Base-by-base conservation (phyloP, 208 protist species). In the Trypanosoma congolense region DNA sequence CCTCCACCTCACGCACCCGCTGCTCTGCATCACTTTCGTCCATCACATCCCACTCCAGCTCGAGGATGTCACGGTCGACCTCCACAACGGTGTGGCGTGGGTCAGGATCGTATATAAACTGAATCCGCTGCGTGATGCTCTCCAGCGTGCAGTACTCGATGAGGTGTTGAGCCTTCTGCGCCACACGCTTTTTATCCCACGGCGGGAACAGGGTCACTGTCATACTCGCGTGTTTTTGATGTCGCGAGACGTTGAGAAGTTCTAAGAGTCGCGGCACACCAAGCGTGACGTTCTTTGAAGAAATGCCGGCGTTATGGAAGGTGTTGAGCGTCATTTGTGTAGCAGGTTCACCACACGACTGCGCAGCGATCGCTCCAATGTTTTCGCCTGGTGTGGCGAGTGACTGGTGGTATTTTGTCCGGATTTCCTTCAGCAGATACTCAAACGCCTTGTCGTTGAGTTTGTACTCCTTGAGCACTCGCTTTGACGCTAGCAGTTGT, bases 241-340 rank as follows among this genome's bases (percentile, higher is more conserved):
- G 93, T 52, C 95, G 90, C 21, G 97, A 93, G 24, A 99, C 87
- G 65, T 99, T 99, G 54, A 99, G 97, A 43, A 99, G 73, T 81
- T 99, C 98, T 45, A 98, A 94, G 44, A 99, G 81, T 25, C 99
- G 95, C 21, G 98, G 99, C 26, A 99, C 97, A 73, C 99, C 99
- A 24, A 99, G 92, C 4, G 98, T 99, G 21, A 99, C 98, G 75
- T 99, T 99, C 77, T 99, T 99, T 43, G 91, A 87, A 4, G 96
- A 98, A 48, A 99, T 97, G 74, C 98, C 99, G 31, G 99, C 99
- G 72, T 96, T 98, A 83, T 99, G 99, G 86, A 99, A 99, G 28
- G 98, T 99, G 76, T 99, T 99, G 4, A 99, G 87, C 9, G 99
- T 99, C 98, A 99, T 99, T 77, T 99, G 98, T 46, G 99, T 99